Base-by-base conservation (phyloP, 345 rosid species). In the Sisymbrium irio region DNA sequence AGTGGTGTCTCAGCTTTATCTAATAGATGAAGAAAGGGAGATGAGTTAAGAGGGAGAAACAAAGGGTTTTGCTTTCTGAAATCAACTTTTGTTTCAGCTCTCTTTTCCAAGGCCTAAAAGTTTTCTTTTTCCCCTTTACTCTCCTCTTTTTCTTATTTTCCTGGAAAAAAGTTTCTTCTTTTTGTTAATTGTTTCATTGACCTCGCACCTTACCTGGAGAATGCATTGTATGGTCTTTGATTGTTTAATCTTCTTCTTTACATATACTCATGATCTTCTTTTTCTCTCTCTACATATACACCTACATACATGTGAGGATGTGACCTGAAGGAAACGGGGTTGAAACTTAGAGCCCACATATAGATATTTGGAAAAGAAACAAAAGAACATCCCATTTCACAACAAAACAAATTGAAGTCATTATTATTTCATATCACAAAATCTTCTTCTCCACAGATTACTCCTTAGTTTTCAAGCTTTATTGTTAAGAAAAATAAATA, bases 181-280 rank as follows among this genome's bases (percentile, higher is more conserved):
- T 76, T 61, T 69, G 70, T 69, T 70, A 53, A 70, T 63, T 62
- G 75, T 20, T 54, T 62, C 60, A 76, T 62, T 76, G 79, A 70
- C 79, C 79, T 70, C 58, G 39, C 80, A 76, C 66, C 71, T 76
- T 76, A 55, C 65, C 71, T 76, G 30, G 79, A 68, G 69, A 75
- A 33, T 63, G 28, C 63, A 60, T 75, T 42, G 36, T 76, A 76
- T 76, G 74, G 74, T 42, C 74, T 68, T 49, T 75, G 74, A 67
- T 75, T 41, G 11, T 60, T 53, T 67, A 19, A 50, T 68, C 78
- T 75, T 75, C 73, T 67, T 59, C 68, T 67, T 49, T 67, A 37
- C 73, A 57, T 40, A 42, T 19, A 36, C 25, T 66, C 73, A 50
- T 47, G 37, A 22, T 44, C 40, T 14, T 74, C 61, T 66, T 13